These are phyloP conservation scores for Trichoderma afroharzianum DNA, from an alignment of 2,329 filamentous ascomycete genomes.

Conservation along the genomic window DNA sequence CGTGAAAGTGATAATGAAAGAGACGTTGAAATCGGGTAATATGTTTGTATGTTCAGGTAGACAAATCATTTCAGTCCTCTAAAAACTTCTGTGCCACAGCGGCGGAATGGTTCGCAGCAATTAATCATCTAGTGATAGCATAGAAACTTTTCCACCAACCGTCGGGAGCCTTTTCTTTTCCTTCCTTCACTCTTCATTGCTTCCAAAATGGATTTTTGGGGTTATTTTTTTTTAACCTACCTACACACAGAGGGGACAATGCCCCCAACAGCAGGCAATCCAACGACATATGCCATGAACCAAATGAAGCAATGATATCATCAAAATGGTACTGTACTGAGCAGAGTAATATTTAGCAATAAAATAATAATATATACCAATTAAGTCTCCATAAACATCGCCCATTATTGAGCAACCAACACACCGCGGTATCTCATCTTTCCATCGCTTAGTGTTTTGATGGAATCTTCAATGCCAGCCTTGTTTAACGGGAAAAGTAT, in stretches of 20 bases:
- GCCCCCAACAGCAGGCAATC: neutral
- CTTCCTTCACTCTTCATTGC: too few species aligned
- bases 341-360: neutral
- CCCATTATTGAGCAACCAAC: neutral
- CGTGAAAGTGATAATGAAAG: neutral
- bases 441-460: neutral
- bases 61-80: too few species aligned
- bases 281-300: neutral
- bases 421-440: neutral
- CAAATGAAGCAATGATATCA: neutral
- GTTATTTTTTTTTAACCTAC: too few species aligned
- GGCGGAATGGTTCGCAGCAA: too few species aligned
- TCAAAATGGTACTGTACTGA: neutral
- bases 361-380: too few species aligned
- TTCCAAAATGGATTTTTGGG: too few species aligned
- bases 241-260: neutral
- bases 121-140: too few species aligned
- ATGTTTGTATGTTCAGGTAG: neutral
- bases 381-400: neutral
- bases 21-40: neutral
- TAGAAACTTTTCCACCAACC: too few species aligned
- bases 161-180: too few species aligned
- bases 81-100: too few species aligned
- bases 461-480: neutral
- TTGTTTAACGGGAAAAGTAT: neutral